phyloP scores from a whole-genome alignment of 345 rosid genomes.

The Eucalyptus sideroxylon region DNA sequence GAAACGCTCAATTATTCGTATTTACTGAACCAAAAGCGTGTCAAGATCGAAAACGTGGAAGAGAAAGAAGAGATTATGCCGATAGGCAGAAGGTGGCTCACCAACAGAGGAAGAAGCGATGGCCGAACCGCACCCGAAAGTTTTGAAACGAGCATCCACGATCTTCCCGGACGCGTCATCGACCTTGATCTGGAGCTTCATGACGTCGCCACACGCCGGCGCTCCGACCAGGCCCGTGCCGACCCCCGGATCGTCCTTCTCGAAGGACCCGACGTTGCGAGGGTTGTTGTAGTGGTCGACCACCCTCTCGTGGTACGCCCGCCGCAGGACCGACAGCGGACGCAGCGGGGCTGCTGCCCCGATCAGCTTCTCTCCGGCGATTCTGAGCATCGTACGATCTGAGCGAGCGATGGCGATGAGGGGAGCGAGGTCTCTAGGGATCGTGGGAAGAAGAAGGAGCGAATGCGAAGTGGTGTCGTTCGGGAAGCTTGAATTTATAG shows the following conservation, averaged over 20 bases:
- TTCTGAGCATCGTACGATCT: not conserved
- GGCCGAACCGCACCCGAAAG: conserved; percentile 98
- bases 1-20: not conserved
- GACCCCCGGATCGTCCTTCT: conserved; percentile 64
- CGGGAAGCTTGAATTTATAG: not conserved
- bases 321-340: not conserved
- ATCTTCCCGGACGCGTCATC: conserved; percentile 77
- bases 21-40: not conserved
- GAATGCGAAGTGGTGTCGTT: not conserved
- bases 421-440: not conserved
- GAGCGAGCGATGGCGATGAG: not conserved
- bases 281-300: conserved; percentile 94
- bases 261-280: conserved; percentile 88
- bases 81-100: not conserved
- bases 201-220: conserved; percentile 95
- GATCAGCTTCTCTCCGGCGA: not conserved
- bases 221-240: conserved; percentile 98
- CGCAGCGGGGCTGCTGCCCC: not conserved
- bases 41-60: not conserved
- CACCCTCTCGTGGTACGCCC: conserved; percentile 82
- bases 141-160: conserved; percentile 85
- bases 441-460: not conserved
- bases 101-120: conserved; percentile 97
- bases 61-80: not conserved
- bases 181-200: conserved; percentile 95